Evolutionary conservation across 306 rosid species (phyloP), one percentile per base, ranked within the genome.

Genomic region (Lagenaria siceraria): DNA sequence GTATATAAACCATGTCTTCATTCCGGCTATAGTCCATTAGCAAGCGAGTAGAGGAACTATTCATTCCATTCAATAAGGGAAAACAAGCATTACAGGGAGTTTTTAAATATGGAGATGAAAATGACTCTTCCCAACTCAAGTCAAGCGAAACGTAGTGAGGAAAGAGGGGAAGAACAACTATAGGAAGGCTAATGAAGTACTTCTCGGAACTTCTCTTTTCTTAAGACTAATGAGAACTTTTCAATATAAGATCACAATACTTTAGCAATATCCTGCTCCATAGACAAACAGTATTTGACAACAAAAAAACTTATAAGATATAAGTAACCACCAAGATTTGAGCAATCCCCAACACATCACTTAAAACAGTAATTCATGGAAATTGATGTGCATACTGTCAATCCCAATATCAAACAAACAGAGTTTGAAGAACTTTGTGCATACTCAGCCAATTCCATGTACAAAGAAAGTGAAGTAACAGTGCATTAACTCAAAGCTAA

Each of bases 401-500:
- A 43, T 24, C 22, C 21, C 22, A 69, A 22, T 12, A 70, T 25
- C 58, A 46, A 46, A 70, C 55, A 43, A 25, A 43, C 21, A 70
- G 58, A 15, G 25, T 6, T 22, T 46, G 55, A 46, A 46, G n/a
- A 70, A 46, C 76, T 15, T 46, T 0, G 8, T 24, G 40, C 58
- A 70, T 70, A 46, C 75, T 24, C 58, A 1, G 38, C 1, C 11
- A 46, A 70, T 25, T 43, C 58, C 56, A 46, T 68, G 8, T 70
- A 70, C 58, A 70, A 25, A 70, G 38, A 70, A 13, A 22, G 35
- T 70, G 17, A 29, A 48, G 42, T 25, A 46, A 72, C 7, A 29
- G n/a, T 71, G 35, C 61, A 49, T 15, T 72, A 70, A 70, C 77
- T 72, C 77, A 49, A 40, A 72, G 46, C 60, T 49, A 72, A 72